phyloP scores from a whole-genome alignment of 2,329 filamentous ascomycete species.

The Scleromitrula shiraiana region DNA sequence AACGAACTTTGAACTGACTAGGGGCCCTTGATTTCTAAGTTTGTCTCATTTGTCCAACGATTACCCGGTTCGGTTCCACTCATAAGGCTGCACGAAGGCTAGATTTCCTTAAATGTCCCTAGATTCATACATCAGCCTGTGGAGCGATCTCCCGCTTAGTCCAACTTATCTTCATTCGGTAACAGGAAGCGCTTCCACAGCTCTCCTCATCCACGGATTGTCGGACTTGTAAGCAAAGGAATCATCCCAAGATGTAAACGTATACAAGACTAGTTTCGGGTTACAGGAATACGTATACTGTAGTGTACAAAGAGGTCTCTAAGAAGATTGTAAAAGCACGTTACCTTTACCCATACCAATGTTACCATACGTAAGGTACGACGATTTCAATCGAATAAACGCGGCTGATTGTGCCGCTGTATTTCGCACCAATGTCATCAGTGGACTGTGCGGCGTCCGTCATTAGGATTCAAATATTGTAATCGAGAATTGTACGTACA shows the following conservation, averaged over 20 bases:
- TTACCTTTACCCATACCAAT: background rate
- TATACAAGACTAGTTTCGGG: background rate
- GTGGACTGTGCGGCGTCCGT: background rate
- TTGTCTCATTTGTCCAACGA: background rate
- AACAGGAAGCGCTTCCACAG: constrained; percentile 7
- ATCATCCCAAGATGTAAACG: too few species aligned
- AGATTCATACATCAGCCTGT: constrained; percentile 1
- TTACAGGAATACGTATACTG: background rate
- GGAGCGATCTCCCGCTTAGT: constrained; percentile 8
- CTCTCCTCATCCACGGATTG: constrained; percentile 6
- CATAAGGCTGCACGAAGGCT: constrained; percentile 12
- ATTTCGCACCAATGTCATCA: constrained; percentile 3
- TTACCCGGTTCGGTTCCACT: constrained; percentile 11
- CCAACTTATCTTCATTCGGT: constrained; percentile 4
- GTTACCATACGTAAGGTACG: background rate
- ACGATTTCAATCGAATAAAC: background rate
- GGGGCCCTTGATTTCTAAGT: background rate
- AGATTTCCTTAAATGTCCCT: constrained; percentile 2
- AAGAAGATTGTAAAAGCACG: background rate
- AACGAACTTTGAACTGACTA: too few species aligned
- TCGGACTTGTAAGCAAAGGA: background rate
- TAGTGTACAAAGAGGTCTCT: background rate
- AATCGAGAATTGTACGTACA: background rate
- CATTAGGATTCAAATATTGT: background rate
- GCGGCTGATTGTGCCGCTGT: constrained; percentile 5